phyloP scores from a whole-genome alignment of 2,329 filamentous ascomycete genomes.

The Phialemoniopsis sp. region DNA sequence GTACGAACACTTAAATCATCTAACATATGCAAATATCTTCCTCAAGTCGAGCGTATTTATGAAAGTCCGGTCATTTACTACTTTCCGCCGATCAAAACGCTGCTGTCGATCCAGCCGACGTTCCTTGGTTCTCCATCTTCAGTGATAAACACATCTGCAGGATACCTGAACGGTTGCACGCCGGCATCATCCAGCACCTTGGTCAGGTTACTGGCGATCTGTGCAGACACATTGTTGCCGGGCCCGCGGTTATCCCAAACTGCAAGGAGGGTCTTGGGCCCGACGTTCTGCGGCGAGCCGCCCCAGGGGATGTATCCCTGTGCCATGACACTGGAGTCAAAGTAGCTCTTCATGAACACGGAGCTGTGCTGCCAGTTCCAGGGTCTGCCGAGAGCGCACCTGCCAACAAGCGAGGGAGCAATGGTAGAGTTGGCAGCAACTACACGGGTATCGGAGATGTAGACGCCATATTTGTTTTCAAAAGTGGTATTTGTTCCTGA shows the following conservation, averaged over 20 bases:
- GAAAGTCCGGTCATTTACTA: too few species aligned
- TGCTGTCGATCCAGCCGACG: constrained; percentile 13
- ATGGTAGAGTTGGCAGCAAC: constrained; percentile 48
- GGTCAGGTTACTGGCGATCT: constrained; percentile 32
- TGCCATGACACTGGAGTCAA: constrained; percentile 46
- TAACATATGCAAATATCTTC: too few species aligned
- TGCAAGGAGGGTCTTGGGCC: constrained; percentile 45
- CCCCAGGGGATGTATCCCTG: constrained; percentile 40
- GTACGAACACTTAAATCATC: too few species aligned
- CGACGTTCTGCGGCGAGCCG: too few species aligned
- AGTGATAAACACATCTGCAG: constrained; percentile 14
- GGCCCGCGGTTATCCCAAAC: constrained; percentile 49
- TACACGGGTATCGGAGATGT: constrained; percentile 52
- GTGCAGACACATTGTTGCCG: constrained; percentile 45
- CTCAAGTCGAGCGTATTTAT: too few species aligned
- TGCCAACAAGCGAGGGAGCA: constrained; percentile 25
- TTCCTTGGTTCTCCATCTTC: constrained; percentile 8
- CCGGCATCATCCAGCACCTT: constrained; percentile 35
- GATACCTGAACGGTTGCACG: constrained; percentile 19
- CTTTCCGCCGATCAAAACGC: constrained; percentile 6
- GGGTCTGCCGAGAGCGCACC: constrained; percentile 57
- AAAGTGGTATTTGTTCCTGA: constrained; percentile 55
- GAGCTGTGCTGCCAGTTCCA: constrained; percentile 57
- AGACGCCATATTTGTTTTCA: constrained; percentile 62
- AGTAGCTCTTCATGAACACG: constrained; percentile 49